Evolutionary conservation across 148 eudicot species (phyloP).

Genomic region (Cornus controversa): DNA sequence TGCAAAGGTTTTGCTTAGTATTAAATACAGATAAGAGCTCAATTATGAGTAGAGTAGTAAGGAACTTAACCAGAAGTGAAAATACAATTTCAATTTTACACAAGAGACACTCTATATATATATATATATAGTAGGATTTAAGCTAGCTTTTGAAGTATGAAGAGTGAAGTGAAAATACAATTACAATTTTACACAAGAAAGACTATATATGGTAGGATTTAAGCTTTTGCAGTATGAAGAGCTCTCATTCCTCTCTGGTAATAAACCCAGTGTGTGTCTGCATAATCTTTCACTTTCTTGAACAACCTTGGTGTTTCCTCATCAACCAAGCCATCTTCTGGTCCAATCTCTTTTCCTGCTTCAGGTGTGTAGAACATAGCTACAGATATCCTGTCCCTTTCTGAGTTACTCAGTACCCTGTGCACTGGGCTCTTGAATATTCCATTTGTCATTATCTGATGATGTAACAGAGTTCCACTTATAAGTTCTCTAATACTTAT

Average conservation of each 20-base stretch:
- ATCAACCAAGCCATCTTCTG: conserved; percentile 28
- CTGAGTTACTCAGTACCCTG: conserved; percentile 38
- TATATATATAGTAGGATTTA: no score
- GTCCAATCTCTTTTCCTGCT: conserved; percentile 39
- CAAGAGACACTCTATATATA: no score
- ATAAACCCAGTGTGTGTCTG: conserved; percentile 22
- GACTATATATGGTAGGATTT: no score
- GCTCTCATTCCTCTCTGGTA: conserved; percentile 40
- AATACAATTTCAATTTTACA: no score
- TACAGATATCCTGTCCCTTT: conserved; percentile 35
- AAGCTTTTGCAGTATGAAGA: conserved; percentile 22
- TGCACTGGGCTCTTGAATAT: conserved; percentile 49
- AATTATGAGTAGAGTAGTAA: no score
- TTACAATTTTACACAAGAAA: no score
- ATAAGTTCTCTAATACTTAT: no score
- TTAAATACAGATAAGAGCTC: no score
- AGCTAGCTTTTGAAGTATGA: no score
- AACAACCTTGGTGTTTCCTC: conserved; percentile 23
- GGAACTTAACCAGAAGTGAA: no score
- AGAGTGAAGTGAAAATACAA: no score
- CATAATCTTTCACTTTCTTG: conserved; percentile 40
- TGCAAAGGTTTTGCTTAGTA: no score
- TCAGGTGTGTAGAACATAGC: conserved; percentile 42
- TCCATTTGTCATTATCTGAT: conserved; percentile 50
- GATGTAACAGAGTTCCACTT: background rate